Base-by-base conservation (phyloP, 1,139 yeast genomes). In the Suhomyces choctaworum region DNA sequence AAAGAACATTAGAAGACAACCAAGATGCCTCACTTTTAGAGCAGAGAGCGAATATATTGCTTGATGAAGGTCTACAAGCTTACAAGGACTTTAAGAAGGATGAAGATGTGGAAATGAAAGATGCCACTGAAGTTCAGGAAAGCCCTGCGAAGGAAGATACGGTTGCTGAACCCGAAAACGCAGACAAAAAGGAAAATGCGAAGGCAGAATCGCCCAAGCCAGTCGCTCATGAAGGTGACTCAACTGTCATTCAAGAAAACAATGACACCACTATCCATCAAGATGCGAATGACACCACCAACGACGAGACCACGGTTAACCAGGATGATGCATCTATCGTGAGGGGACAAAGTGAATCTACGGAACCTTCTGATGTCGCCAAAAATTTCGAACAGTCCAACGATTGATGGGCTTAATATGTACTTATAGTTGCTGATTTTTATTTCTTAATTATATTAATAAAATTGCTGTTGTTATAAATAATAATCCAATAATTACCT, bases 191-290 rank as follows among this genome's bases (percentile, higher is more conserved):
- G 10, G 43, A 42, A 21, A 37, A 40, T 25, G 14, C 26, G 13
- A 22, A 25, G 5, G 39, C 24, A 17, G 25, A 24, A 10, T 16
- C 20, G 3, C 13, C 28, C 6, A 33, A 27, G 12, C 34, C 27
- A n/a, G 27, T 27, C 16, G 25, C 26, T n/a, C 29, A 23, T 15
- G 71, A 66, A 44, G 70, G 64, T 6, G 73, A 67, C 43, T 48
- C 58, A 6, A 66, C 72, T 6, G 58, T 62, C 8, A 56, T 61
- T 22, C 70, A 65, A 35, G 73, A 64, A 17, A 51, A 55, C 37
- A 66, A 67, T 37, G 74, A 69, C 42, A 66, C 73, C 6, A 68
- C 73, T 4, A 61, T 67, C 26, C 71, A 64, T 36, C 72, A 68
- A 38, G 73, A 68, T 35, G 66, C 60, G 22, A 66, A 68, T 37